Evolutionary conservation across 768 basidiomycete species (phyloP).

Genomic region (Amanita rimosa): DNA sequence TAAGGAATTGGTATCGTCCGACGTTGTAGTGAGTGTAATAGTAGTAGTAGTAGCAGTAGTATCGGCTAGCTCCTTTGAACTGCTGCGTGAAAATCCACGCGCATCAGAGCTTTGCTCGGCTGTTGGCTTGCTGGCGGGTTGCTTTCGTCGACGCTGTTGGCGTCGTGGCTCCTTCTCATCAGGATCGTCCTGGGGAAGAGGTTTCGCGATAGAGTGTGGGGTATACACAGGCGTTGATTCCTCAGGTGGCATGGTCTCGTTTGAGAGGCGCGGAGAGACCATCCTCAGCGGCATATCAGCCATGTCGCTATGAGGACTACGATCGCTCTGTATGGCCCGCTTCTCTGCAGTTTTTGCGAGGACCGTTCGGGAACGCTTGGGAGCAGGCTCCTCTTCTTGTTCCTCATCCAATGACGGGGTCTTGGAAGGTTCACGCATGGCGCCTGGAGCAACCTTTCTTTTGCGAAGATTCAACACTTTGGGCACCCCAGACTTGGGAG

Average conservation of each 20-base stretch:
- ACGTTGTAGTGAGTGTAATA: constrained; percentile 1
- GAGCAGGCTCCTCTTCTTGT: constrained; percentile 17
- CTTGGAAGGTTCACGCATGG: constrained; percentile 16
- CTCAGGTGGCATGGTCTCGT: constrained; percentile 2
- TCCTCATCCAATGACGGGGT: constrained; percentile 15
- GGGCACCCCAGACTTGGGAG: constrained; percentile 17
- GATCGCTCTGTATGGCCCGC: not conserved
- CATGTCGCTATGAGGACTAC: not conserved
- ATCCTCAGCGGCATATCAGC: not conserved
- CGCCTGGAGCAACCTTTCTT: constrained; percentile 18
- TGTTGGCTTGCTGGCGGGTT: not conserved
- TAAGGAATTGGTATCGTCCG: constrained; percentile 4
- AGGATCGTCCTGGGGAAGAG: constrained; percentile 3
- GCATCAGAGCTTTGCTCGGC: not conserved
- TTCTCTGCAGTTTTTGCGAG: constrained; percentile 3
- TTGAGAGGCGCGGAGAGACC: not conserved
- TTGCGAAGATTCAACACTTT: constrained; percentile 22
- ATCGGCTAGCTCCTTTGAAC: constrained; percentile 7
- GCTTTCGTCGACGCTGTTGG: constrained; percentile 5
- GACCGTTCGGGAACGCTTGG: constrained; percentile 16
- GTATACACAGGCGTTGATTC: constrained; percentile 1
- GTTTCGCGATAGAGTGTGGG: not conserved
- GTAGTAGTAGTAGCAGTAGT: no score
- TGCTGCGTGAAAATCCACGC: constrained; percentile 5
- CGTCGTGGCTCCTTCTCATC: constrained; percentile 6